Conservation (phyloP, 75 land plant species). For the Gnetum montanum region DNA sequence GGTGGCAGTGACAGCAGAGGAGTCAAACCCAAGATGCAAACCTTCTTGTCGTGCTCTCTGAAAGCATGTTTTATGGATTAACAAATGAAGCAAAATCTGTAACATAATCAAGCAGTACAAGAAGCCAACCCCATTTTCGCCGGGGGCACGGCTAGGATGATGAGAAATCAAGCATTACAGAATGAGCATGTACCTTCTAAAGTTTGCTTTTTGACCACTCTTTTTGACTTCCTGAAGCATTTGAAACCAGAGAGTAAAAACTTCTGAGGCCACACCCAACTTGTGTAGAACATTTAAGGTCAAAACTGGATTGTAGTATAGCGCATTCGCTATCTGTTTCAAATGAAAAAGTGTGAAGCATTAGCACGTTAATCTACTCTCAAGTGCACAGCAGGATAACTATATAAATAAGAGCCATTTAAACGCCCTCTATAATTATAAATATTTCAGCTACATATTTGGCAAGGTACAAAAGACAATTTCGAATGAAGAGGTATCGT, state of each 20-base stretch:
- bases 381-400: not conserved
- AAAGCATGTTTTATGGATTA: slow-evolving; percentile 1
- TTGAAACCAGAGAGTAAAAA: slow-evolving; percentile 85
- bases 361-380: not conserved
- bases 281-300: slow-evolving; percentile 68
- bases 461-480: too few species aligned
- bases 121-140: too few species aligned
- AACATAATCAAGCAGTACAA: too few species aligned
- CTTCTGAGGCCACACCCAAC: slow-evolving; percentile 65
- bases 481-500: too few species aligned
- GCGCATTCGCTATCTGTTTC: slow-evolving; percentile 80
- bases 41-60: slow-evolving; percentile 99
- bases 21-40: slow-evolving; percentile 89
- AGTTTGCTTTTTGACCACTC: slow-evolving; percentile 70
- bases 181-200: slow-evolving; percentile 62
- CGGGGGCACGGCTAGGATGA: too few species aligned
- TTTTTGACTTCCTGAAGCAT: slow-evolving; percentile 82
- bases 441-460: too few species aligned
- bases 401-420: too few species aligned
- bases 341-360: not conserved
- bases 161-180: not conserved
- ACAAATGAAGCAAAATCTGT: not conserved
- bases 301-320: slow-evolving; percentile 80
- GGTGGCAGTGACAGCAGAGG: slow-evolving; percentile 68
- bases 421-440: too few species aligned